Evolutionary conservation across 2,329 filamentous ascomycete genomes (phyloP), one percentile per base, ranked within the genome.

Genomic region (Zasmidium citrigriseum): DNA sequence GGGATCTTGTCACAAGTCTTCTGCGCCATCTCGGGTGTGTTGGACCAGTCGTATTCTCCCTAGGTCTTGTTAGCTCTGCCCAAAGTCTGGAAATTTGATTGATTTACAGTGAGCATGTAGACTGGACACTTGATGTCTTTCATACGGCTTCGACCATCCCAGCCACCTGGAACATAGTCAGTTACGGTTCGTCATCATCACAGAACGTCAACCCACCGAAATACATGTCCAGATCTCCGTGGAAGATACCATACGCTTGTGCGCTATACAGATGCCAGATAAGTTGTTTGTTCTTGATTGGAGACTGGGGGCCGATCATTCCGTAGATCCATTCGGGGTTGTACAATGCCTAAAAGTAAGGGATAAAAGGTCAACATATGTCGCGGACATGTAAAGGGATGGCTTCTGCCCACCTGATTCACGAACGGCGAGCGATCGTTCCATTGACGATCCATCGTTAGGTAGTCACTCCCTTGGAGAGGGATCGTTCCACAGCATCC

Each of bases 191-290:
- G n/a, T n/a, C n/a, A n/a, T n/a, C n/a, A n/a, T n/a, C n/a, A n/a
- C n/a, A n/a, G n/a, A n/a, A n/a, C n/a, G n/a, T n/a, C n/a, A n/a
- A n/a, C n/a, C n/a, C n/a, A 14, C 64, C 77, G 53, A 81, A 81
- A 71, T 80, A 81, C 67, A 82, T 81, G 66, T 81, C 78, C 16
- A 81, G 68, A 58, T 81, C 78, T 22, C 79, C 79, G 64, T 81
- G 79, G 72, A 82, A 81, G 50, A 82, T 79, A 1, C 78, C 79
- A 57, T 81, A 82, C 1, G 80, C 79, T 70, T 82, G 79, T 0
- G 74, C 74, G 4, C 74, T 78, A 65, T 82, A 81, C 11, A 77
- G 58, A 60, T 82, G 80, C 79, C 79, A 82, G 60, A 82, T 75
- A 25, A 82, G 73, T 55, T 79, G 74, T 51, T 78, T 79, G 62